Evolutionary conservation across 192 early-diverging fungal species (phyloP).

Genomic region (Coemansia sp.): DNA sequence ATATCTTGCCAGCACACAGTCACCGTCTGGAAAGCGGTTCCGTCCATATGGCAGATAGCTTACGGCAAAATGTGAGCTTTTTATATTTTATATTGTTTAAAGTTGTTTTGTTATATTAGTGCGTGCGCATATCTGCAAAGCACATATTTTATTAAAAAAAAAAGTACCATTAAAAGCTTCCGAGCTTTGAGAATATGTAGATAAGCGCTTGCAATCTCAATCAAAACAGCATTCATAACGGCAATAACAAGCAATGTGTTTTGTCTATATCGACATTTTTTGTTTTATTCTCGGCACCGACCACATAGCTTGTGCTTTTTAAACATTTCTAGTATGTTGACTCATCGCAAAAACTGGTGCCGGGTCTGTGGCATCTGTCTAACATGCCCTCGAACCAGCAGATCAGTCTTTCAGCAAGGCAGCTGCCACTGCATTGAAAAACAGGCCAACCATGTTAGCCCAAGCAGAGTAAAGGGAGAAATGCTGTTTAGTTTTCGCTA

Average conservation of each 20-base stretch:
- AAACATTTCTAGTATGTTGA: slow-evolving; percentile 21
- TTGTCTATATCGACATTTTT: neutral
- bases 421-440: slow-evolving; percentile 30
- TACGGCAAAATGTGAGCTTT: neutral
- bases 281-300: neutral
- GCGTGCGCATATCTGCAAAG: neutral
- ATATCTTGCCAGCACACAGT: neutral
- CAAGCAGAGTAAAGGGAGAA: slow-evolving; percentile 42
- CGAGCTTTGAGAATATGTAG: neutral
- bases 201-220: neutral
- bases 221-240: neutral
- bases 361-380: slow-evolving; percentile 47
- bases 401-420: slow-evolving; percentile 37
- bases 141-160: neutral
- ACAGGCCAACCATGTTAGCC: slow-evolving; percentile 39
- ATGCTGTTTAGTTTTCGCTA: slow-evolving; percentile 52
- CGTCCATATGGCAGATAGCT: slow-evolving; percentile 3
- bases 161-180: neutral
- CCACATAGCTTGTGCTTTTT: neutral
- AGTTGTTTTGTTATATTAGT: neutral
- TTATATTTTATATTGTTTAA: neutral
- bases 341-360: slow-evolving; percentile 53
- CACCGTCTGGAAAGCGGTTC: neutral
- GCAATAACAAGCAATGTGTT: neutral
- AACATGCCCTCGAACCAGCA: slow-evolving; percentile 40